Percentiles rank a stretch among this genome's conserved stretches.
Evolutionary conservation across 805 yeast genomes (phyloP).

Genomic region (Alloascoidea hylecoeti): DNA sequence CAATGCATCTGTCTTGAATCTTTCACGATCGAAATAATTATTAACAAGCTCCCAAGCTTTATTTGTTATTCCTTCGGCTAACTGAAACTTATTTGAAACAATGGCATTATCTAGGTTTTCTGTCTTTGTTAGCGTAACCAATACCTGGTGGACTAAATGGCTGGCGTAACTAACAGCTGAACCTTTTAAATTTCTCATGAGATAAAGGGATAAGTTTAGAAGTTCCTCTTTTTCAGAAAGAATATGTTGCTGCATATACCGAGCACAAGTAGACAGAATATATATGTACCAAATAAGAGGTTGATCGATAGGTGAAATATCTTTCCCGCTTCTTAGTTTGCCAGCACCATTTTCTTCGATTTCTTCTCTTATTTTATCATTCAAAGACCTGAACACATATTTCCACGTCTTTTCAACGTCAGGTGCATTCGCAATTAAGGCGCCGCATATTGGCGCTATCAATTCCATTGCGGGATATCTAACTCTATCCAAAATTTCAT

Average conservation of each 20-base stretch:
- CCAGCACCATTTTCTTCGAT: conserved; percentile 76
- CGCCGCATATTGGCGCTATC: conserved; percentile 59
- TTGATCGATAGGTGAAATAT: conserved; percentile 65
- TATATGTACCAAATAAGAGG: conserved; percentile 58
- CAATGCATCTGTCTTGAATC: conserved; percentile 14
- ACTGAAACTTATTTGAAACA: neutral
- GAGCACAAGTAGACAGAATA: conserved; percentile 53
- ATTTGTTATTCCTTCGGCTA: conserved; percentile 18
- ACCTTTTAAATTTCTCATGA: conserved; percentile 41
- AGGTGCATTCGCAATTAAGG: conserved; percentile 40
- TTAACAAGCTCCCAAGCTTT: conserved; percentile 70
- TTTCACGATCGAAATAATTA: conserved; percentile 1
- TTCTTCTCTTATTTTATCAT: conserved; percentile 45
- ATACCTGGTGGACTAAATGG: conserved; percentile 49
- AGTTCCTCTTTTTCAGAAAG: conserved; percentile 31
- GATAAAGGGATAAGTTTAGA: conserved; percentile 25
- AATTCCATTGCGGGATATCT: conserved; percentile 45
- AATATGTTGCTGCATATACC: conserved; percentile 46
- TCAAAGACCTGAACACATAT: conserved; percentile 27
- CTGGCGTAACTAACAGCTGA: conserved; percentile 52
- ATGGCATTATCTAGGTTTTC: neutral
- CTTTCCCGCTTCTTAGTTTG: conserved; percentile 43
- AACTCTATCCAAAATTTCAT: conserved; percentile 46
- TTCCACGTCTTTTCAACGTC: conserved; percentile 36
- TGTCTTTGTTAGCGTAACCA: conserved; percentile 33